Base-by-base conservation (phyloP, 805 yeast genomes). In the Zygosaccharomyces kombuchaensis region DNA sequence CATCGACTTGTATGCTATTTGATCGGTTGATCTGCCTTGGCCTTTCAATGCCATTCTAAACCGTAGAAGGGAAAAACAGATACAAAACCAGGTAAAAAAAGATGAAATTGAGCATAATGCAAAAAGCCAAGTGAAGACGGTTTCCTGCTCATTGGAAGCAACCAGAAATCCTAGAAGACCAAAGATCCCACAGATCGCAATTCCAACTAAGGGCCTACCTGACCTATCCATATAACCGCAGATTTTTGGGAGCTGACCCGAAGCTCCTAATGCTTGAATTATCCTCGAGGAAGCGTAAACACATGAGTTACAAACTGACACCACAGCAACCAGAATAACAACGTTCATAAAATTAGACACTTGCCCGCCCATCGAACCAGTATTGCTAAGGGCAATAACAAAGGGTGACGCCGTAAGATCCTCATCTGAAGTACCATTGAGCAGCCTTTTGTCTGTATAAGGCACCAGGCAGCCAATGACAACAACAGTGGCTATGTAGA, bases 91-190 rank as follows among this genome's bases (percentile, higher is more conserved):
- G 29, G 87, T 81, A 66, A 84, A 79, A 48, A 85, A 71, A n/a
- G 89, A 80, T 0, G 89, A 80, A 52, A 86, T 70, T 50, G 90
- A 90, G 34, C 88, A 81, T 27, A 86, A 65, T n/a, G 90, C 84
- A 57, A 83, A 70, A 65, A 86, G 66, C 93, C 93, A 86, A 53
- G 72, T 71, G 68, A 86, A 87, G 23, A 84, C 82, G 6, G 67
- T 75, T 41, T 73, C 74, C 56, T 80, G 71, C 47, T 74, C 67
- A 8, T 73, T 65, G 34, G 84, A 76, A 4, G 87, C 87, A 34
- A 83, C 77, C 36, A 85, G 69, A 63, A 78, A 82, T 39, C 82
- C 77, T 19, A 82, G 62, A 30, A 78, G 66, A 22, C 87, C 87
- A 55, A 82, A 71, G 30, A 59, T 9, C 14, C 69, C 60, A 23